Base-by-base conservation (phyloP, 1,284 basidiomycete genomes). In the Irpex rosettiformis region DNA sequence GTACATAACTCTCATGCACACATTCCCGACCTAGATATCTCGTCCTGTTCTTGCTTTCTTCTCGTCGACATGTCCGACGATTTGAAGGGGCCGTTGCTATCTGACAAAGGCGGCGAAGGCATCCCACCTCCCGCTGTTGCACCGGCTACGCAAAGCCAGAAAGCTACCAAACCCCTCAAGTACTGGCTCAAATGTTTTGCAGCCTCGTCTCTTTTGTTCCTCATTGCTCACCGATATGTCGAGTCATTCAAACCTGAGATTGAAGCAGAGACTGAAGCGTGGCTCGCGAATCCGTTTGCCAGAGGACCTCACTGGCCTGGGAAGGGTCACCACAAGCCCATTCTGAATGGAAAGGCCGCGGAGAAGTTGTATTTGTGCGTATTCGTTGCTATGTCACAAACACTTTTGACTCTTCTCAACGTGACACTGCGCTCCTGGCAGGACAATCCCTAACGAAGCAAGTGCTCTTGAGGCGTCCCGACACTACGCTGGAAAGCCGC, bases 401-500 rank as follows among this genome's bases (percentile, higher is more conserved):
- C n/a, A 22, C 28, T 22, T 10, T 4, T 40, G 10, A 22, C 52
- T 52, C 10, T 33, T 33, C 30, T 33, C 30, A 10, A 4, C 16
- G 3, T 33, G 16, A n/a, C 1, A 56, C 18, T 24, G 18, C 24
- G 43, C 29, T 33, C 18, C 24, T 13, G 24, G 49, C 60, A 88
- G 85, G 52, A 80, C 82, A 16, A 71, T 85, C 18, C 86, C 86
- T 0, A 79, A 77, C 63, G 66, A 77, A 4, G 77, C 77, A 49
- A 85, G 80, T 61, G 85, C 86, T 16, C 68, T 84, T 5, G 72
- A 72, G 33, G 76, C 80, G 6, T 89, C 86, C 25, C 81, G 81
- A 33, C 69, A 73, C 30, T 88, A 81, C 70, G 85, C 86, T 1
- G 81, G 81, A 1, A 82, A 85, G 64, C 89, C 90, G 22, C 89